phyloP scores from a whole-genome alignment of 1,139 yeast genomes.

The Citeromyces hawaiiensis region DNA sequence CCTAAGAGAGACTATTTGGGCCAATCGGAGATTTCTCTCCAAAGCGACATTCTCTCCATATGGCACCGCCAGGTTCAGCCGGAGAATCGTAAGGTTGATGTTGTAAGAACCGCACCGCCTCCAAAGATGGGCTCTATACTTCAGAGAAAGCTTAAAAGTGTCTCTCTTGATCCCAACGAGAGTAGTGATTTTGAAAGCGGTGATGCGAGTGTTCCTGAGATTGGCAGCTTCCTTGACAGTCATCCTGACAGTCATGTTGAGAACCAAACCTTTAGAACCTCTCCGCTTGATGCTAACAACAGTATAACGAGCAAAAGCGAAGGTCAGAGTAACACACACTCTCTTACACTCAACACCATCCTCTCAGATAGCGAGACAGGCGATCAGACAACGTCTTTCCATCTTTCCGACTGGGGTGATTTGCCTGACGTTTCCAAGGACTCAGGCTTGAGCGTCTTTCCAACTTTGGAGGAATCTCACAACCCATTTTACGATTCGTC shows the following conservation, averaged over 20 bases:
- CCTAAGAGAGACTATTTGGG: not conserved
- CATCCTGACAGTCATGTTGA: not conserved
- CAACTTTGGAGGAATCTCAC: not conserved
- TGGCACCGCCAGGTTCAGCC: constrained; percentile 17
- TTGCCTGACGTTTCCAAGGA: constrained; percentile 1
- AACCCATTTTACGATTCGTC: not conserved
- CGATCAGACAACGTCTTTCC: not conserved
- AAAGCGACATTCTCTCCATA: constrained; percentile 14
- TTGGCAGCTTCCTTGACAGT: not conserved
- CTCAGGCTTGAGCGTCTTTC: not conserved
- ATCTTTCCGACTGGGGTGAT: not conserved
- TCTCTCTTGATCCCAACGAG: not conserved
- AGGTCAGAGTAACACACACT: too few relatives aligned
- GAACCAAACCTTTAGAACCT: too few relatives aligned
- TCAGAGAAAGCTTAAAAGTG: not conserved
- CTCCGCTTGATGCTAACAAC: too few relatives aligned
- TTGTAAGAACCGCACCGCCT: constrained; percentile 1
- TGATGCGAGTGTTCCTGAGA: not conserved
- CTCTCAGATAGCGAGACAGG: not conserved
- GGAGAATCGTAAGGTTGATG: constrained; percentile 3
- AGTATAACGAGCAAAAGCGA: too few relatives aligned
- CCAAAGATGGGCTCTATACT: constrained; percentile 1
- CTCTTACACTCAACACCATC: not conserved
- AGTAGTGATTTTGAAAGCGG: not conserved
- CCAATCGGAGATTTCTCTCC: constrained; percentile 10